Evolutionary conservation across 352 stramenopile species (phyloP).

Genomic region (Blastocystis sp.): DNA sequence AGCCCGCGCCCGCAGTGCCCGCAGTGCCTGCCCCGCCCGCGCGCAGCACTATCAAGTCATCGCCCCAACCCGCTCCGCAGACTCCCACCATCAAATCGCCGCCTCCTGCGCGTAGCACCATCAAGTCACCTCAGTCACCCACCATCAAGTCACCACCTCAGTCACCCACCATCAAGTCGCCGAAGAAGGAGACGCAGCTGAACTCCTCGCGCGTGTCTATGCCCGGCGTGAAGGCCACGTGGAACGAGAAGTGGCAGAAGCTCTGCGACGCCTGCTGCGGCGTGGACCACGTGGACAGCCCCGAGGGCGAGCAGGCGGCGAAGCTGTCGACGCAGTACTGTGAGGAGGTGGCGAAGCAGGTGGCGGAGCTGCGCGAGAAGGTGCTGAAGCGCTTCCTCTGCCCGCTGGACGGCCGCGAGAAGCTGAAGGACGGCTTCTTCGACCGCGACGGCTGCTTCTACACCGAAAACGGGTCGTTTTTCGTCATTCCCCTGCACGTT

Average conservation of each 20-base stretch:
- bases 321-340: neutral
- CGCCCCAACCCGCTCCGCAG: too few relatives aligned
- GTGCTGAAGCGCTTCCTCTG: conserved; percentile 51
- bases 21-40: too few relatives aligned
- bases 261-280: conserved; percentile 5
- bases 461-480: conserved; percentile 15
- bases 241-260: conserved; percentile 59
- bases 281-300: neutral
- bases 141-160: neutral
- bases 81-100: too few relatives aligned
- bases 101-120: too few relatives aligned
- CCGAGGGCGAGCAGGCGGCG: neutral
- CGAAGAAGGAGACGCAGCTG: neutral
- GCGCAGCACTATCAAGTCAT: too few relatives aligned
- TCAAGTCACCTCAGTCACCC: neutral
- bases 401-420: neutral
- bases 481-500: conserved; percentile 64
- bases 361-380: conserved; percentile 14
- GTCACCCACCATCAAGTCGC: neutral
- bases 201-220: conserved; percentile 4
- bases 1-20: neutral
- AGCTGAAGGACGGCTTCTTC: conserved; percentile 41
- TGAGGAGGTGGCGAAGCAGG: neutral
- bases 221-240: neutral
- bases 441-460: conserved; percentile 45